These are phyloP conservation scores for Candida sp. DNA, from an alignment of 1,139 yeast species.

Conservation along the genomic window DNA sequence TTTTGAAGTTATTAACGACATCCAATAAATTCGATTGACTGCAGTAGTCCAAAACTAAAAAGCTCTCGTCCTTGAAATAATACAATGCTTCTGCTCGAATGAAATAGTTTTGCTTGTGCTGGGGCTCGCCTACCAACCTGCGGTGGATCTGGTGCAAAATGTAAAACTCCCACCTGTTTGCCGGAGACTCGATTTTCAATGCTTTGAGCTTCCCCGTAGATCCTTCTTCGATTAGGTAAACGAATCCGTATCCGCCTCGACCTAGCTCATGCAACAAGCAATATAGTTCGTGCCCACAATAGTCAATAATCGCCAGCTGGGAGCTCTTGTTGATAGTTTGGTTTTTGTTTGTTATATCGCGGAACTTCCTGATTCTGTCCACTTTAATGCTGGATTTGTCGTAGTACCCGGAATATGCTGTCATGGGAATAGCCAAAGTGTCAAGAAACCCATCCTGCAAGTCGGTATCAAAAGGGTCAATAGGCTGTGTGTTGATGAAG, in stretches of 20 bases:
- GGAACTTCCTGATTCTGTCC: constrained; percentile 28
- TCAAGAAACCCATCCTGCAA: constrained; percentile 28
- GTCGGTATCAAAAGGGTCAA: constrained; percentile 23
- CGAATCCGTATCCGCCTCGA: constrained; percentile 81
- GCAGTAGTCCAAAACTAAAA: constrained; percentile 68
- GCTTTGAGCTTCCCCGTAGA: constrained; percentile 60
- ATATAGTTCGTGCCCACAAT: constrained; percentile 54
- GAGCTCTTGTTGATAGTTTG: constrained; percentile 41
- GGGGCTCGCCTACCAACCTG: constrained; percentile 22
- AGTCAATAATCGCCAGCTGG: constrained; percentile 48
- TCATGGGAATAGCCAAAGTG: constrained; percentile 27
- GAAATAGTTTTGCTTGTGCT: constrained; percentile 8
- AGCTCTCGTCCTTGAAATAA: constrained; percentile 74
- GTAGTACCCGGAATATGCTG: constrained; percentile 33
- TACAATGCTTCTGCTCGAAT: constrained; percentile 58
- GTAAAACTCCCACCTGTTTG: constrained; percentile 85
- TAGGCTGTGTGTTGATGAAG: constrained; percentile 7
- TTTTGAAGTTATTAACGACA: constrained; percentile 57
- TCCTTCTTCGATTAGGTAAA: constrained; percentile 73
- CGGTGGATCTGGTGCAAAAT: constrained; percentile 61
- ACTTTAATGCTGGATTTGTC: constrained; percentile 18
- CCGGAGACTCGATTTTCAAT: constrained; percentile 73
- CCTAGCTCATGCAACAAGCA: constrained; percentile 71
- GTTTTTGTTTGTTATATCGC: constrained; percentile 36
- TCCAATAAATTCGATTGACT: constrained; percentile 81